Evolutionary conservation across 2,329 filamentous ascomycete species (phyloP), one percentile per base, ranked within the genome.

Genomic region (Apiospora pterosperma): DNA sequence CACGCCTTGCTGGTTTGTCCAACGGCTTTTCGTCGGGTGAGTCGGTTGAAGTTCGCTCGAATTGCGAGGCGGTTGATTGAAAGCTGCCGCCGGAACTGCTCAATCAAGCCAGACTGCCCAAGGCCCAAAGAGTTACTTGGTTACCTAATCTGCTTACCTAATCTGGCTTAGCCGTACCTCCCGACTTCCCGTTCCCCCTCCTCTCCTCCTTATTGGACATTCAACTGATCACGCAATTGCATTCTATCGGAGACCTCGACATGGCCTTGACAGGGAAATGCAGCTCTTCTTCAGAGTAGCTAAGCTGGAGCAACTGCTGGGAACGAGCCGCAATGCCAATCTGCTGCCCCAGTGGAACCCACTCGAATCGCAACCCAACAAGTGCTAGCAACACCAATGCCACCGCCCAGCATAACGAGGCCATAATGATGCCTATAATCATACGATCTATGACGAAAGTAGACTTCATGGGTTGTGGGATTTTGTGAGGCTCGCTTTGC

Each of bases 1-100:
- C 23, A 10, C 31, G 38, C 28, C 31, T 34, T 42, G 28, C 60
- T 62, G 38, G 60, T 39, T 42, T 60, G 59, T 38, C 34, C 58
- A 31, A 36, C 60, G 60, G 60, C 60, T 44, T 42, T 62, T 62
- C 39, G 60, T 62, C 60, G 60, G 60, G 36, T 25, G 39, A 61
- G 38, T 44, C 60, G 60, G 60, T 48, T 62, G 60, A 62, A 62
- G 31, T 62, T 62, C 60, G 60, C 60, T 62, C 11, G 38, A 62
- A 42, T 36, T 60, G 34, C 58, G 21, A 34, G 48, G 48, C 48
- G 48, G 48, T 55, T 34, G 48, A 48, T n/a, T 55, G 48, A 55
- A 55, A 55, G 48, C 48, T 55, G 25, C 48, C 12, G 48, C 28
- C 48, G 28, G 16, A n/a, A n/a, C n/a, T n/a, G n/a, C n/a, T n/a